These are phyloP conservation scores for Anisodus tanguticus DNA, from an alignment of 257 asterid genomes.

Conservation along the genomic window DNA sequence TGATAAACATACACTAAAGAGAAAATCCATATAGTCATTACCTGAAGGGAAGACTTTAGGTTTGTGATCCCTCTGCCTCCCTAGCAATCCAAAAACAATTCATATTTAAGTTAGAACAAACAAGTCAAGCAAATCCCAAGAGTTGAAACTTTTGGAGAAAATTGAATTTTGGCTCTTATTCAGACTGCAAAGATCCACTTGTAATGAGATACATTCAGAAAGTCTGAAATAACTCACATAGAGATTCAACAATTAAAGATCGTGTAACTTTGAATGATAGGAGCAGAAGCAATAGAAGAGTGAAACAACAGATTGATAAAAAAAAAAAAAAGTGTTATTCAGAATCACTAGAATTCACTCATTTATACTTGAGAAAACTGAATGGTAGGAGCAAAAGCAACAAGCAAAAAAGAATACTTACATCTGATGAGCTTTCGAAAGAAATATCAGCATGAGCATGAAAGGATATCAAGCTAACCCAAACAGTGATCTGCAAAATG, in stretches of 20 bases:
- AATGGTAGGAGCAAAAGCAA: background rate
- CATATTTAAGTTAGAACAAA: constrained; percentile 19
- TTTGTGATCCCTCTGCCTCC: constrained; percentile 96
- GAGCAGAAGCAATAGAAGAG: constrained; percentile 6
- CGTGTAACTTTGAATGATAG: background rate
- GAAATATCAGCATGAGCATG: constrained; percentile 86
- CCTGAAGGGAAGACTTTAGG: constrained; percentile 81
- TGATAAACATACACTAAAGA: background rate
- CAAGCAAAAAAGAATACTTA: constrained; percentile 48
- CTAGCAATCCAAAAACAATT: constrained; percentile 45
- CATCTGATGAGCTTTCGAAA: constrained; percentile 77
- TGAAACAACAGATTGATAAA: background rate
- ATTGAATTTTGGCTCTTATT: constrained; percentile 13
- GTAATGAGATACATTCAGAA: background rate
- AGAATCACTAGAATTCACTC: constrained; percentile 17
- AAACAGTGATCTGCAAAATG: constrained; percentile 71
- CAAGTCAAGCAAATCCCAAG: background rate
- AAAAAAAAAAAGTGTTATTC: background rate
- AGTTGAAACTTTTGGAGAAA: background rate
- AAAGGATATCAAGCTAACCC: constrained; percentile 86
- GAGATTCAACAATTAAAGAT: background rate
- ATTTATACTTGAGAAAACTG: background rate
- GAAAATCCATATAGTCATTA: constrained; percentile 36
- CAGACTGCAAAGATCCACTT: constrained; percentile 15
- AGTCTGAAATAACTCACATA: constrained; percentile 26